Evolutionary conservation across 2,329 filamentous ascomycete species (phyloP).

Genomic region (Aspergillus aculeatus): DNA sequence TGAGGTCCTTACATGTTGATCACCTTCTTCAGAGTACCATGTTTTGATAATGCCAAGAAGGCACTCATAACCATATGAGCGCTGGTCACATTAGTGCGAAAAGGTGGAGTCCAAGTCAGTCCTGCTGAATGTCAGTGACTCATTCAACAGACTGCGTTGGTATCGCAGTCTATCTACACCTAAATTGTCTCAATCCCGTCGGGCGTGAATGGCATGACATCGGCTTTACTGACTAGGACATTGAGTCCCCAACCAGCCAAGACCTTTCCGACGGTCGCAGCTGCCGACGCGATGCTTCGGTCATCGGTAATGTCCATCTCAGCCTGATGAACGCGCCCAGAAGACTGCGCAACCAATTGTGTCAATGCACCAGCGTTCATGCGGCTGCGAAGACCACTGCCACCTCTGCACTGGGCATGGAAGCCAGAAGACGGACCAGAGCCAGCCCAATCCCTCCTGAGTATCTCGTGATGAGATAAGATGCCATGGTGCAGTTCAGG

Average conservation of each 20-base stretch:
- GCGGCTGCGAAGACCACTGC: constrained; percentile 42
- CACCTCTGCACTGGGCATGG: constrained; percentile 31
- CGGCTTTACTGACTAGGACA: constrained; percentile 34
- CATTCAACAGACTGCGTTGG: no score
- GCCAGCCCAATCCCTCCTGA: constrained; percentile 37
- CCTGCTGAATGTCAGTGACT: background rate
- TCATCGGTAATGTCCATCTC: constrained; percentile 38
- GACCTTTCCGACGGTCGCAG: constrained; percentile 28
- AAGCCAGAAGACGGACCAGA: constrained; percentile 27
- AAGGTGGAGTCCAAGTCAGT: background rate
- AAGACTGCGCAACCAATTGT: constrained; percentile 31
- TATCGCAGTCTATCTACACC: no score
- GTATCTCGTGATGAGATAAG: constrained; percentile 37
- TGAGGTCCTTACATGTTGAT: constrained; percentile 38
- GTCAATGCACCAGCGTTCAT: constrained; percentile 33
- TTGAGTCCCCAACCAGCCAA: constrained; percentile 39
- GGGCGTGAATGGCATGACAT: constrained; percentile 19
- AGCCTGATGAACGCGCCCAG: constrained; percentile 35
- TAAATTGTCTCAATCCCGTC: constrained; percentile 18
- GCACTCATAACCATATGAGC: constrained; percentile 37
- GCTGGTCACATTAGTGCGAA: constrained; percentile 36
- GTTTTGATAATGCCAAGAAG: constrained; percentile 36
- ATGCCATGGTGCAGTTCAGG: constrained; percentile 25
- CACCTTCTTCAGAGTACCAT: constrained; percentile 43
- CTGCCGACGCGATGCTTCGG: constrained; percentile 37